Conservation (phyloP, 176 grass and related monocot genomes). For the Lolium multiflorum region DNA sequence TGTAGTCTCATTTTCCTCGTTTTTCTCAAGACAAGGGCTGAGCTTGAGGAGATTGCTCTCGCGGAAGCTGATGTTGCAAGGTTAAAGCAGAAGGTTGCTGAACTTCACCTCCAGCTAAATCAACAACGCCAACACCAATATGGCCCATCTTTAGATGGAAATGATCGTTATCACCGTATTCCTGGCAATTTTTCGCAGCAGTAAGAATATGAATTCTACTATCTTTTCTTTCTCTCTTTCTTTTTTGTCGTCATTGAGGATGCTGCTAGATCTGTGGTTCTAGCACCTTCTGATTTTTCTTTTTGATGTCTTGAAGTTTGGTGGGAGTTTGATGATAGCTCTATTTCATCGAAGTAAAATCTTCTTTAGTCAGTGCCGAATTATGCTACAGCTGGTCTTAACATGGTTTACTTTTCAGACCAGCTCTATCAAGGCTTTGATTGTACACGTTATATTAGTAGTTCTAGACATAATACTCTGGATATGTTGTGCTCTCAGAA, state of each 20-base stretch:
- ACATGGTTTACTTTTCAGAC: not conserved
- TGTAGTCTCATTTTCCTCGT: conserved; percentile 40
- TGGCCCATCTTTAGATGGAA: conserved; percentile 54
- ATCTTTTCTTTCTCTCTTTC: not conserved
- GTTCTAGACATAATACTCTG: conserved; percentile 31
- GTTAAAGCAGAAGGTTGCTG: conserved; percentile 94
- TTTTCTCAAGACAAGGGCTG: conserved; percentile 82
- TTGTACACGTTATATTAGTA: not conserved
- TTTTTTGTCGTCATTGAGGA: conserved; percentile 26
- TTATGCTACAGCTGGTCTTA: conserved; percentile 14
- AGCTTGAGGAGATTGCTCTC: conserved; percentile 94
- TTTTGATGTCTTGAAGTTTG: not conserved
- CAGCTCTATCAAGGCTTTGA: not conserved
- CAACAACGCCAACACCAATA: conserved; percentile 92
- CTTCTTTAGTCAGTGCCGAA: conserved; percentile 17
- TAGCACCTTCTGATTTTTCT: conserved; percentile 21
- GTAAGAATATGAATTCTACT: conserved; percentile 56
- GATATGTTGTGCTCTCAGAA: conserved; percentile 23
- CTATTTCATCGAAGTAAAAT: conserved; percentile 11
- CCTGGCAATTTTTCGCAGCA: conserved; percentile 80
- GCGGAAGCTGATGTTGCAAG: conserved; percentile 94
- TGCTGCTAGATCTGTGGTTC: conserved; percentile 18
- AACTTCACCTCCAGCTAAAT: conserved; percentile 97
- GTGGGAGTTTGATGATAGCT: conserved; percentile 18
- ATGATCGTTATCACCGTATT: conserved; percentile 67